Conservation (phyloP, 495 filamentous ascomycete genomes). For the Neurospora sp. region DNA sequence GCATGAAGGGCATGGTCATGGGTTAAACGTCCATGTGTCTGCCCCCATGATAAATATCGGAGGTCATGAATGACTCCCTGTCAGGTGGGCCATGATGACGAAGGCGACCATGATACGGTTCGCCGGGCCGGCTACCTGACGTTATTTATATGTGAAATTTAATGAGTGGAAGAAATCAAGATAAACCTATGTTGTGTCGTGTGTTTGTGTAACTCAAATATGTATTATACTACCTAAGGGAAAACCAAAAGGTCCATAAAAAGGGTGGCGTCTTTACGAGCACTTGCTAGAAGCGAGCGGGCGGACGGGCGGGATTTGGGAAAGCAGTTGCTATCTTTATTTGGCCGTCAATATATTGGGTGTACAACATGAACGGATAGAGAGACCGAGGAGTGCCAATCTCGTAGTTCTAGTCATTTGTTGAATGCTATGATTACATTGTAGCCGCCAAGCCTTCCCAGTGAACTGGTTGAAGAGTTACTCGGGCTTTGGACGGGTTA, state of each 20-base stretch:
- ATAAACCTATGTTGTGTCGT: background rate
- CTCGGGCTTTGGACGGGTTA: too few species aligned
- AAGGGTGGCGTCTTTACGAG: background rate
- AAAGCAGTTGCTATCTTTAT: background rate
- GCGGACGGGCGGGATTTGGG: background rate
- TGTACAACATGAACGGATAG: background rate
- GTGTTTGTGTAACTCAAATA: background rate
- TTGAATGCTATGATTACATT: rapidly evolving
- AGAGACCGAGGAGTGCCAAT: background rate
- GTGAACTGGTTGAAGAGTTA: background rate
- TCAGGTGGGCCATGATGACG: background rate
- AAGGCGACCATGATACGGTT: background rate
- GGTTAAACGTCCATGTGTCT: slow-evolving; percentile 36
- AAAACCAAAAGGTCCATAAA: background rate
- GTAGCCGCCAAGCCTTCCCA: background rate
- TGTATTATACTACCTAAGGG: background rate
- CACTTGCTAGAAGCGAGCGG: background rate
- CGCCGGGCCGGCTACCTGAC: background rate
- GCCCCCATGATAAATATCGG: too few species aligned
- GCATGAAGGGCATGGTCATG: slow-evolving; percentile 83
- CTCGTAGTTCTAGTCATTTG: too few species aligned
- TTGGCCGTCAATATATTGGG: background rate
- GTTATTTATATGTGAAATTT: background rate
- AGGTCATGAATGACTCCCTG: too few species aligned
- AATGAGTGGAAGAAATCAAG: background rate